These are phyloP conservation scores for Chaetomium strumarium DNA, from an alignment of 2,329 filamentous ascomycete species.

Conservation along the genomic window DNA sequence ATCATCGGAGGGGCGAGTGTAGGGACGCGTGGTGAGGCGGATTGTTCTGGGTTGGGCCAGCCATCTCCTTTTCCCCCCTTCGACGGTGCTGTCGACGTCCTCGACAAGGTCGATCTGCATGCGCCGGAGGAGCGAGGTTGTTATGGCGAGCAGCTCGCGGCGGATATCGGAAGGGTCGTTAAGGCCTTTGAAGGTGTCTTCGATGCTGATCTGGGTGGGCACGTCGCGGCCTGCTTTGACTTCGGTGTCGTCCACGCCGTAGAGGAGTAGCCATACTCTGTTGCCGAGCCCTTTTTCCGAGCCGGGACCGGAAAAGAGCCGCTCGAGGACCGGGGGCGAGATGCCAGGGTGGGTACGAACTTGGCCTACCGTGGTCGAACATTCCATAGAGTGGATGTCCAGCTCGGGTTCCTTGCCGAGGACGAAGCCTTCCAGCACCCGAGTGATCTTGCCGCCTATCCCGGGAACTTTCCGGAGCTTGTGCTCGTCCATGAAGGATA, in stretches of 20 bases:
- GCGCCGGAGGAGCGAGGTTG: conserved; percentile 64
- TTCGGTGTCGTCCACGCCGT: conserved; percentile 71
- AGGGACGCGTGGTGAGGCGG: conserved; percentile 69
- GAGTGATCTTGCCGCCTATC: conserved; percentile 72
- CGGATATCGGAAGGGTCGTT: conserved; percentile 57
- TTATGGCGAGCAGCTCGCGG: conserved; percentile 62
- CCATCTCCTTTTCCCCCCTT: conserved; percentile 46
- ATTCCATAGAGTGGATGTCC: conserved; percentile 34
- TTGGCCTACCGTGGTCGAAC: conserved; percentile 56
- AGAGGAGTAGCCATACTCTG: conserved; percentile 70
- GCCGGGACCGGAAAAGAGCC: conserved; percentile 63
- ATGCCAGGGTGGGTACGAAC: conserved; percentile 59
- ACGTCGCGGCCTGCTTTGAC: conserved; percentile 66
- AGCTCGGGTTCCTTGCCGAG: conserved; percentile 29
- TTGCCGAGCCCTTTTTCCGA: conserved; percentile 64
- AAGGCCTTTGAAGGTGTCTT: conserved; percentile 78
- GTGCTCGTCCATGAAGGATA: conserved; percentile 66
- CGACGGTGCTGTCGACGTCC: conserved; percentile 30
- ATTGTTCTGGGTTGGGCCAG: conserved; percentile 74
- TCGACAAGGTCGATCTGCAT: conserved; percentile 73
- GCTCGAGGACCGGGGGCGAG: conserved; percentile 59
- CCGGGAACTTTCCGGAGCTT: conserved; percentile 78
- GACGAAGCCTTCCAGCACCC: conserved; percentile 50
- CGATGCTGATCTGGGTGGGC: conserved; percentile 87
- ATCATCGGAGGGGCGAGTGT: conserved; percentile 29